phyloP scores from a whole-genome alignment of 192 early-diverging fungal genomes.

The Spizellomyces punctatus region DNA sequence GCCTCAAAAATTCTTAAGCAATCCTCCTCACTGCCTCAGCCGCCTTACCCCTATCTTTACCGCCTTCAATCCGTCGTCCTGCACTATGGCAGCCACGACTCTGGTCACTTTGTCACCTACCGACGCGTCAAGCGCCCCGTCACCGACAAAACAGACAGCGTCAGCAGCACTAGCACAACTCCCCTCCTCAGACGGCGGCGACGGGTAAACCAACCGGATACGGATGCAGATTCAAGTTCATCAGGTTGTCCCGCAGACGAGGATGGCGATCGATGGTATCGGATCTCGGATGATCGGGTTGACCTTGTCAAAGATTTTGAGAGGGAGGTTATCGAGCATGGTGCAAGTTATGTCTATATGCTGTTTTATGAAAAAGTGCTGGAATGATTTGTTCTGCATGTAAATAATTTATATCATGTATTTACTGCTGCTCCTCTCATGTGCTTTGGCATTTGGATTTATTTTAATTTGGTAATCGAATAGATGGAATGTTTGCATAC shows the following conservation, averaged over 20 bases:
- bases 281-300: constrained; percentile 62
- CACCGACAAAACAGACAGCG: neutral
- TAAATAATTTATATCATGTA: no score
- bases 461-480: no score
- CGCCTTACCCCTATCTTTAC: constrained; percentile 54
- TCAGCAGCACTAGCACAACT: constrained; percentile 6
- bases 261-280: constrained; percentile 53
- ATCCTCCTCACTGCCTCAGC: no score
- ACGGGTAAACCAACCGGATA: constrained; percentile 8
- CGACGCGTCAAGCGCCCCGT: constrained; percentile 42
- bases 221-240: neutral
- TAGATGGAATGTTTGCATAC: no score
- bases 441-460: no score
- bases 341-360: constrained; percentile 49
- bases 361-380: constrained; percentile 52
- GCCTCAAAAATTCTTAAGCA: no score
- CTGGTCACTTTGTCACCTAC: constrained; percentile 91
- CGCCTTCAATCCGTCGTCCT: constrained; percentile 77
- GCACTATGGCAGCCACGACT: constrained; percentile 84
- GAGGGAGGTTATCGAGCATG: constrained; percentile 48
- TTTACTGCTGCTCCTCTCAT: no score
- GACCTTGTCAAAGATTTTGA: constrained; percentile 47
- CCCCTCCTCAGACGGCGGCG: constrained; percentile 26
- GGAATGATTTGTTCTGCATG: neutral
- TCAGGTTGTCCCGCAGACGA: neutral